These are phyloP conservation scores for Phytophthora pini DNA, from an alignment of 352 stramenopile genomes.

Conservation along the genomic window DNA sequence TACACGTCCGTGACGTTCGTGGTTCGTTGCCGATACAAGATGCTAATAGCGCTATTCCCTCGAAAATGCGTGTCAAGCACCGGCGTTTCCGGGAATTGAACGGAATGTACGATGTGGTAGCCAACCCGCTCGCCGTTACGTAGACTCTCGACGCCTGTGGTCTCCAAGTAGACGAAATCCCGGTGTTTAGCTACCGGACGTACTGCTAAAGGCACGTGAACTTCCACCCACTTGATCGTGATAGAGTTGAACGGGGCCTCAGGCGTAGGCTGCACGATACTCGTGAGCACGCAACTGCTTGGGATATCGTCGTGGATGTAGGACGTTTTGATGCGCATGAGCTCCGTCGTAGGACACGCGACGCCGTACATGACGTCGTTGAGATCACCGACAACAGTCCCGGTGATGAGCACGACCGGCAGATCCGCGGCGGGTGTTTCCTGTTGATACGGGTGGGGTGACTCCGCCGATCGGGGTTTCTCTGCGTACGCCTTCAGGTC, in stretches of 20 bases:
- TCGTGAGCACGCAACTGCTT: constrained; percentile 51
- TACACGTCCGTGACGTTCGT: constrained; percentile 62
- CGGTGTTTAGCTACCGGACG: constrained; percentile 51
- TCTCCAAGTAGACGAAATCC: constrained; percentile 58
- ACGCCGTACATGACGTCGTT: constrained; percentile 55
- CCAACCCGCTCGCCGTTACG: constrained; percentile 50
- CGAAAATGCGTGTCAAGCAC: constrained; percentile 42
- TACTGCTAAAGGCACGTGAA: constrained; percentile 34
- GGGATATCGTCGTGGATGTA: constrained; percentile 54
- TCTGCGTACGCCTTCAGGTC: constrained; percentile 36
- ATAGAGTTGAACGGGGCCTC: constrained; percentile 45
- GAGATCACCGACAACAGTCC: constrained; percentile 36
- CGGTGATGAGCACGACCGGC: constrained; percentile 40
- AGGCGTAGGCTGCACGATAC: constrained; percentile 35
- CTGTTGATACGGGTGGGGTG: constrained; percentile 5
- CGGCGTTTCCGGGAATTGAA: constrained; percentile 55
- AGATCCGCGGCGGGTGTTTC: constrained; percentile 26
- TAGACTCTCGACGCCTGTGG: constrained; percentile 43
- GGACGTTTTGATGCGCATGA: constrained; percentile 47
- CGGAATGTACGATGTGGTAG: constrained; percentile 50
- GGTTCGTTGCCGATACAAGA: constrained; percentile 57
- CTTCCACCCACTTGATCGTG: constrained; percentile 63
- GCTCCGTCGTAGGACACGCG: constrained; percentile 33
- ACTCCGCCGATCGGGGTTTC: constrained; percentile 4
- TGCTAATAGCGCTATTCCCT: constrained; percentile 63